A percentile compares a stretch with the other conserved stretches of the same genome.
phyloP scores from a whole-genome alignment of 768 basidiomycete species.

The Leccinellum albellum region DNA sequence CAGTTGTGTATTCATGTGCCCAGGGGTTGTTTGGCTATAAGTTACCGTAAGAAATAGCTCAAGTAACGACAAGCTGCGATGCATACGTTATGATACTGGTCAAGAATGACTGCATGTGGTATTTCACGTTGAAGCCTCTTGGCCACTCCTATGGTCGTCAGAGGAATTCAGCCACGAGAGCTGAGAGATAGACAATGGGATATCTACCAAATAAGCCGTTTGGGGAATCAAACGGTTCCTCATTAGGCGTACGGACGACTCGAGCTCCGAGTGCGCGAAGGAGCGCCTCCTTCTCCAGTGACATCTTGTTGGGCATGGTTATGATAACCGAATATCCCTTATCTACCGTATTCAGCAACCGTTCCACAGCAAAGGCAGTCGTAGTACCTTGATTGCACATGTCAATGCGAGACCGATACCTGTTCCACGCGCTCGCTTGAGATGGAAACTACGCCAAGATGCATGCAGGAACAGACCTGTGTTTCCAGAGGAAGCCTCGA shows the following conservation, averaged over 20 bases:
- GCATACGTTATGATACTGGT: slow-evolving; percentile 83
- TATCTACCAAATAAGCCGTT: slow-evolving; percentile 89
- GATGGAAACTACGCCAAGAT: neutral
- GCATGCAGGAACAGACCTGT: slow-evolving; percentile 57
- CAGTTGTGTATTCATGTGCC: slow-evolving; percentile 89
- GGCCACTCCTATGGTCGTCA: slow-evolving; percentile 84
- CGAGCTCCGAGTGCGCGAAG: slow-evolving; percentile 90
- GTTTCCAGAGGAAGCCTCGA: slow-evolving; percentile 94
- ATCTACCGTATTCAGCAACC: slow-evolving; percentile 73
- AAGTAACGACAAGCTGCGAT: neutral
- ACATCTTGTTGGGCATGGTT: slow-evolving; percentile 95
- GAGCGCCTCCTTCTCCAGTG: slow-evolving; percentile 88
- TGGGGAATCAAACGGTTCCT: slow-evolving; percentile 83
- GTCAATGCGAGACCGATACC: slow-evolving; percentile 93
- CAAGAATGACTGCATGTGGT: slow-evolving; percentile 82
- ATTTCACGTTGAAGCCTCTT: slow-evolving; percentile 71
- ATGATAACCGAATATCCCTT: slow-evolving; percentile 92
- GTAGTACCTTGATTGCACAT: slow-evolving; percentile 84
- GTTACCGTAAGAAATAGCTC: neutral
- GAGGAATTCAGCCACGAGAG: slow-evolving; percentile 83
- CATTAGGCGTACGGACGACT: slow-evolving; percentile 90
- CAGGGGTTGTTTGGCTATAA: slow-evolving; percentile 77
- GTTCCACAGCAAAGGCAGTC: slow-evolving; percentile 14
- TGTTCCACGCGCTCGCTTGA: slow-evolving; percentile 23
- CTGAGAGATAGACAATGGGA: slow-evolving; percentile 26